Conservation (phyloP, 805 yeast genomes). For the Teunomyces kruisii region DNA sequence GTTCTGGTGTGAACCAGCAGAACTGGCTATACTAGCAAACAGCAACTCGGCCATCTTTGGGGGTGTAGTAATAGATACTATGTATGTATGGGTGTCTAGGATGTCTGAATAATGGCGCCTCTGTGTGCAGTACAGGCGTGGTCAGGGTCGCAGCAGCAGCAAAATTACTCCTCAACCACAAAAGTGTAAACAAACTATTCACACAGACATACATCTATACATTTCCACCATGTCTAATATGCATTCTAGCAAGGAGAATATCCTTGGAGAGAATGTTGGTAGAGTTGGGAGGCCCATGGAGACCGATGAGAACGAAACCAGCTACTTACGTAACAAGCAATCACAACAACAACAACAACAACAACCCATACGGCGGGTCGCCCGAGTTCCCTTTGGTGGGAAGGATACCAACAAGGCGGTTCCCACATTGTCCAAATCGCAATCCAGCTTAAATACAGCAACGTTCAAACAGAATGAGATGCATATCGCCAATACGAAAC, state of each 20-base stretch:
- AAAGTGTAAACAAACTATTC: constrained; percentile 10
- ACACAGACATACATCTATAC: neutral
- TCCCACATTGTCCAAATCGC: constrained; percentile 32
- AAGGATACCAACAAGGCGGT: constrained; percentile 33
- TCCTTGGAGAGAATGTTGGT: constrained; percentile 1
- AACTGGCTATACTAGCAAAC: neutral
- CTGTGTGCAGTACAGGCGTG: neutral
- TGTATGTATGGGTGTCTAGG: neutral
- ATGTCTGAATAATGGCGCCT: neutral
- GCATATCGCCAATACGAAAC: constrained; percentile 1
- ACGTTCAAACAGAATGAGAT: neutral
- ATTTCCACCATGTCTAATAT: neutral
- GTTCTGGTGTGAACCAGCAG: constrained; percentile 1
- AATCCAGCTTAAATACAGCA: constrained; percentile 15
- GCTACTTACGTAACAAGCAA: constrained; percentile 1
- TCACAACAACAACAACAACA: neutral
- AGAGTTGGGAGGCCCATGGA: neutral
- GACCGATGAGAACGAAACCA: constrained; percentile 4
- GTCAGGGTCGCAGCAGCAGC: neutral
- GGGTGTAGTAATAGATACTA: constrained; percentile 1
- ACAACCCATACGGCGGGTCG: constrained; percentile 1
- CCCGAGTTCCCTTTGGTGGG: constrained; percentile 40
- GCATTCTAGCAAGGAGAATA: neutral
- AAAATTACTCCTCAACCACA: constrained; percentile 1
- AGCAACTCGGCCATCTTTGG: constrained; percentile 6